These are phyloP conservation scores for Penicillium sp. DNA, from an alignment of 2,329 filamentous ascomycete species.

Conservation along the genomic window DNA sequence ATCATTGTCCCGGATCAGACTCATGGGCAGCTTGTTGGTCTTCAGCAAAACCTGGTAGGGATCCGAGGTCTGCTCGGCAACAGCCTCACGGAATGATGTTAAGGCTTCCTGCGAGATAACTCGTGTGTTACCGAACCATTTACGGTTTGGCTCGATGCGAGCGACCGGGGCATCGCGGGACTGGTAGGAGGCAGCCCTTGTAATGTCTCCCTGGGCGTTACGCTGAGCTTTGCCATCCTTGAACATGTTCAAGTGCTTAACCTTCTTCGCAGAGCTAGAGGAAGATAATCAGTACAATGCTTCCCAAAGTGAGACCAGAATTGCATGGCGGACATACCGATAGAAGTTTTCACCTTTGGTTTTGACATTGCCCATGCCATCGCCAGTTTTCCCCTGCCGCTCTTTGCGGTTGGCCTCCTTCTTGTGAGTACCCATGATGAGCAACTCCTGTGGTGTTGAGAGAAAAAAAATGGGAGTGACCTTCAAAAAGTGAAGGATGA, in stretches of 20 bases:
- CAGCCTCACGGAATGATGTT: conserved; percentile 81
- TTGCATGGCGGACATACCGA: conserved; percentile 52
- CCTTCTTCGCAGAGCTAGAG: conserved; percentile 69
- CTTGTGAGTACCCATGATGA: conserved; percentile 80
- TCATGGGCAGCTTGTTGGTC: conserved; percentile 96
- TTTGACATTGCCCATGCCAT: conserved; percentile 89
- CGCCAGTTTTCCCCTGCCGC: conserved; percentile 78
- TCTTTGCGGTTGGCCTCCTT: conserved; percentile 81
- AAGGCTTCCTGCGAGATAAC: conserved; percentile 87
- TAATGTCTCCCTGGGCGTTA: conserved; percentile 80
- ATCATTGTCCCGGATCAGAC: conserved; percentile 76
- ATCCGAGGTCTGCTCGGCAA: conserved; percentile 84
- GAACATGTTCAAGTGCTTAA: conserved; percentile 84
- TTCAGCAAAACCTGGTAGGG: conserved; percentile 95
- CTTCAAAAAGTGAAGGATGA: conserved; percentile 28
- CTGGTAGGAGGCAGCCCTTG: conserved; percentile 79
- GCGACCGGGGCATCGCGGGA: conserved; percentile 77
- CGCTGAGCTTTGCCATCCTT: conserved; percentile 81
- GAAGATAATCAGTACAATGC: conserved; percentile 8
- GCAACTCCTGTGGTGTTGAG: conserved; percentile 18
- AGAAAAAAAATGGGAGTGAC: conserved; percentile 20
- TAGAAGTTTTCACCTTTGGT: conserved; percentile 99
- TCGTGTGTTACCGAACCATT: conserved; percentile 96
- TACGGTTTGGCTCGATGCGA: conserved; percentile 90
- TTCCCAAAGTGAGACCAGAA: conserved; percentile 17